Percentiles rank a stretch among this genome's conserved stretches.
Conservation (phyloP, 169 alveolate species). For the Cryptosporidium baileyi region DNA sequence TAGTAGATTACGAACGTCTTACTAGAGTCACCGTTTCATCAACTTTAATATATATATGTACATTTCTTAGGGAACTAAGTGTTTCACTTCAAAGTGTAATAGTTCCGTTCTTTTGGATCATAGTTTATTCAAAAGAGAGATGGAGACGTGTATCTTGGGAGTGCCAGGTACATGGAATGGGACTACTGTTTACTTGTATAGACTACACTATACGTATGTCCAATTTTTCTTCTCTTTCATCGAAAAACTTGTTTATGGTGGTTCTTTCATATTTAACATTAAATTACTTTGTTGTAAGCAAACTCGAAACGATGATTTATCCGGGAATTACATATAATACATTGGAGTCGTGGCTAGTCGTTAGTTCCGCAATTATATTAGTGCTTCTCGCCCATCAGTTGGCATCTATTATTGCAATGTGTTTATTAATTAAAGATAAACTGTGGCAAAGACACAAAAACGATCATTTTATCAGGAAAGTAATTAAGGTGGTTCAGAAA, state of each 20-base stretch:
- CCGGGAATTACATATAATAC: conserved; percentile 67
- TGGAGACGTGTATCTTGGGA: conserved; percentile 65
- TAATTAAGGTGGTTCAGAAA: background rate
- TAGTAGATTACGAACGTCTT: conserved; percentile 34
- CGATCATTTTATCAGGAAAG: conserved; percentile 17
- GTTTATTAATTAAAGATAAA: conserved; percentile 16
- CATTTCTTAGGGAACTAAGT: conserved; percentile 43
- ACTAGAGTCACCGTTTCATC: conserved; percentile 20
- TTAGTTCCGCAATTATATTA: conserved; percentile 10
- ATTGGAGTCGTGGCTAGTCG: conserved; percentile 54
- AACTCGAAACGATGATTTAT: conserved; percentile 46
- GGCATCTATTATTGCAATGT: conserved; percentile 40
- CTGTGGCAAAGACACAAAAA: conserved; percentile 28
- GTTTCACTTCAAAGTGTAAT: conserved; percentile 63
- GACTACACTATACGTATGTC: conserved; percentile 52
- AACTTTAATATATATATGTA: conserved; percentile 25
- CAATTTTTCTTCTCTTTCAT: conserved; percentile 34
- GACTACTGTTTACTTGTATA: conserved; percentile 39
- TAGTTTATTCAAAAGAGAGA: conserved; percentile 60
- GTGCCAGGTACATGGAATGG: conserved; percentile 61
- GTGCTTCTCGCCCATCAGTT: conserved; percentile 58
- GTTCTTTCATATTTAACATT: conserved; percentile 2
- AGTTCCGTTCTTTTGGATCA: conserved; percentile 64
- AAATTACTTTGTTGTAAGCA: conserved; percentile 44
- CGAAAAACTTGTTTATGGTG: conserved; percentile 20